Evolutionary conservation across 78 protist genomes (phyloP), one percentile per base, ranked within the genome.

Genomic region (Dictyostelium discoideum): DNA sequence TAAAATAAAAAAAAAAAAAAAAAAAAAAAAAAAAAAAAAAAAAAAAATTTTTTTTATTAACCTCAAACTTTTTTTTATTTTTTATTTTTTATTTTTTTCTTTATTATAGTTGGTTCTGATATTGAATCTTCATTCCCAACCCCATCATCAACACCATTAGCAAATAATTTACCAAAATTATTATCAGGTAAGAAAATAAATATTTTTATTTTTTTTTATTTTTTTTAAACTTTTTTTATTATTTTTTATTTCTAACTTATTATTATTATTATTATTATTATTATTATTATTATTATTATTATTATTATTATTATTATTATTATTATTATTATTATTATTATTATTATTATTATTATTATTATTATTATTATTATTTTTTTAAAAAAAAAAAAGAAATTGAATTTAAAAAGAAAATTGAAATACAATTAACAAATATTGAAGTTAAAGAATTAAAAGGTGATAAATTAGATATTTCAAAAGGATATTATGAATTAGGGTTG

Each of bases 351-450:
- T n/a, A n/a, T n/a, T n/a, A n/a, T n/a, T n/a, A n/a, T n/a, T n/a
- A n/a, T n/a, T n/a, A n/a, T n/a, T n/a, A n/a, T n/a, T n/a, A n/a
- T n/a, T n/a, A n/a, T n/a, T n/a, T n/a, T n/a, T n/a, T n/a, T n/a
- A n/a, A 32, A 32, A 32, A 32, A 42, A 42, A 42, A 42, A 42
- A 42, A 42, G 95, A 90, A 54, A 18, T 5, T 37, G 95, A 90
- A 69, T 83, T 90, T 46, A 90, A 90, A 73, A 90, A 82, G 84
- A 82, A 80, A 54, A 37, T 90, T 32, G 95, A 90, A 14, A 82
- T 3, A 20, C 95, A 90, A 73, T 39, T 39, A 24, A 46, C 76
- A 72, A 46, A 48, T 39, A 90, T 90, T 16, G 86, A 90, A 13
- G 22, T 37, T 24, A 76, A 74, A 90, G 79, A 63, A 57, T 22